A percentile compares a stretch with the other conserved stretches of the same genome.
These are phyloP conservation scores for Scytalidium sp. DNA, from an alignment of 2,329 filamentous ascomycete genomes.

Conservation along the genomic window DNA sequence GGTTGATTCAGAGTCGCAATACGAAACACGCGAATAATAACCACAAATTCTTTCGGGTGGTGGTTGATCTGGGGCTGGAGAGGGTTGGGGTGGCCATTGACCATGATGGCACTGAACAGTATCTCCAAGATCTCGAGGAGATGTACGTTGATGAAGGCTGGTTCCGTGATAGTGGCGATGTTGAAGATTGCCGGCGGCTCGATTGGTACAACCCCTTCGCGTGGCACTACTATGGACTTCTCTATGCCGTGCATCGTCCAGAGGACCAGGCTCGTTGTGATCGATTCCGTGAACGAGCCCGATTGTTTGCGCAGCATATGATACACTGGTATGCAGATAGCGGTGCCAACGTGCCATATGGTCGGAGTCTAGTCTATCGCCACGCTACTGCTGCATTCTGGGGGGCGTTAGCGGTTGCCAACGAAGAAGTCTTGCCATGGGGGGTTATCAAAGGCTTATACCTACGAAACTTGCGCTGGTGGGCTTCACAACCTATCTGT, in stretches of 20 bases:
- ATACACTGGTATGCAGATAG: slow-evolving; percentile 43
- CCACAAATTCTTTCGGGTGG: slow-evolving; percentile 50
- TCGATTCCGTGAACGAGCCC: slow-evolving; percentile 35
- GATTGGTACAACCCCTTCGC: slow-evolving; percentile 54
- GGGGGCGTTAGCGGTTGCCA: slow-evolving; percentile 36
- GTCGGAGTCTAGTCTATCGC: slow-evolving; percentile 46
- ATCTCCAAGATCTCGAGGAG: slow-evolving; percentile 38
- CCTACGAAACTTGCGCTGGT: slow-evolving; percentile 47
- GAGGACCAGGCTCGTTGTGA: slow-evolving; percentile 36
- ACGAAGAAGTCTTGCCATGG: slow-evolving; percentile 10
- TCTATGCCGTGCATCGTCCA: slow-evolving; percentile 39
- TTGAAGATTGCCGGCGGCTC: slow-evolving; percentile 30
- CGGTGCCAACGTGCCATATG: slow-evolving; percentile 49
- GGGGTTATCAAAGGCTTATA: slow-evolving; percentile 45
- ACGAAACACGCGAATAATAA: slow-evolving; percentile 44
- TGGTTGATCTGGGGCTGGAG: slow-evolving; percentile 42
- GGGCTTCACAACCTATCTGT: slow-evolving; percentile 29
- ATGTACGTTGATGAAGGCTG: slow-evolving; percentile 44
- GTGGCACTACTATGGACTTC: slow-evolving; percentile 46
- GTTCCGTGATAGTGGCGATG: slow-evolving; percentile 39
- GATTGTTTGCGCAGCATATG: slow-evolving; percentile 37
- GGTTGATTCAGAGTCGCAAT: slow-evolving; percentile 39
- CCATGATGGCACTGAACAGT: slow-evolving; percentile 24
- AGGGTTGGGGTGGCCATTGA: slow-evolving; percentile 35
- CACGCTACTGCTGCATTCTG: slow-evolving; percentile 48